Evolutionary conservation across 352 stramenopile genomes (phyloP).

Genomic region (Pythium inflatum): DNA sequence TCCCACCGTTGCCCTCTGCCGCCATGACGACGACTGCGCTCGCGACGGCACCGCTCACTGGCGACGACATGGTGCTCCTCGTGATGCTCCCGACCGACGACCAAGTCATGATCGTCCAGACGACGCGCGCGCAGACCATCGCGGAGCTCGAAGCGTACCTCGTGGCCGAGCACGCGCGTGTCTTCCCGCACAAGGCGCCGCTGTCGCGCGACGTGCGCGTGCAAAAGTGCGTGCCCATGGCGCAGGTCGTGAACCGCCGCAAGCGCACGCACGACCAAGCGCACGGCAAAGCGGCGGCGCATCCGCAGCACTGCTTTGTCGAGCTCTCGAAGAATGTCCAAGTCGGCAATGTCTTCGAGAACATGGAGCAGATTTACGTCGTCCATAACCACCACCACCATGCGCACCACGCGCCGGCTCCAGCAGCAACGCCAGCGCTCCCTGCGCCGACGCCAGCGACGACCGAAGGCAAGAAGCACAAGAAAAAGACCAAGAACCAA

Average conservation of each 20-base stretch:
- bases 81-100: slow-evolving; percentile 71
- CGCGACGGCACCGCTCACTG: neutral
- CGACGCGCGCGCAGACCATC: slow-evolving; percentile 47
- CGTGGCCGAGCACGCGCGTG: slow-evolving; percentile 59
- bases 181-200: slow-evolving; percentile 57
- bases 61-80: slow-evolving; percentile 68
- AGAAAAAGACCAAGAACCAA: slow-evolving; percentile 31
- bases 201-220: slow-evolving; percentile 62
- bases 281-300: slow-evolving; percentile 17
- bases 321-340: slow-evolving; percentile 82
- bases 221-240: slow-evolving; percentile 68
- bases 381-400: slow-evolving; percentile 34
- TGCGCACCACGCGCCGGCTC: neutral
- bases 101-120: slow-evolving; percentile 70
- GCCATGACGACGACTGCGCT: neutral
- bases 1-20: too few species aligned
- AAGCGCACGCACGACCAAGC: slow-evolving; percentile 34
- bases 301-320: slow-evolving; percentile 55
- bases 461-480: slow-evolving; percentile 27
- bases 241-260: slow-evolving; percentile 58
- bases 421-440: slow-evolving; percentile 10
- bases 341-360: slow-evolving; percentile 69
- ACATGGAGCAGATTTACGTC: slow-evolving; percentile 85
- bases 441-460: neutral
- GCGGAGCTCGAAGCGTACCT: slow-evolving; percentile 68